A percentile compares a stretch with the other conserved stretches of the same genome.
Conservation (phyloP, 139 green algal species). For the Micromonas pusilla region DNA sequence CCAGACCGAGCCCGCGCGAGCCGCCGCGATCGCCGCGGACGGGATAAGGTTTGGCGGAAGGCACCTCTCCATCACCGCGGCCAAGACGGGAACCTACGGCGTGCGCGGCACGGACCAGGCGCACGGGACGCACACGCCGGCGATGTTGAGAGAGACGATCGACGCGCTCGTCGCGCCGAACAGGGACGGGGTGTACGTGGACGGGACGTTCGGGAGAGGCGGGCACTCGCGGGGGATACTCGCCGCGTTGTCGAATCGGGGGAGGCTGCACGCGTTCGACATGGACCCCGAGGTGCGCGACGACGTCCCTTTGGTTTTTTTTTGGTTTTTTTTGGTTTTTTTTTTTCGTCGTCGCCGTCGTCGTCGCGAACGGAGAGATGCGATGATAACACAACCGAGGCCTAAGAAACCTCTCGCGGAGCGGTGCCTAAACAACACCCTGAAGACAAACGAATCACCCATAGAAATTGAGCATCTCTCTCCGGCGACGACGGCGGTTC, state of each 20-base stretch:
- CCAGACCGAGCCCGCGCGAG: not conserved
- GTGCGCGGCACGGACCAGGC: slow-evolving; percentile 13
- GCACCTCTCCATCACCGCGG: slow-evolving; percentile 9
- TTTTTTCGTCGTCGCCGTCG: no score
- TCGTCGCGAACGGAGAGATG: no score
- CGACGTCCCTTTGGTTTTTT: not conserved
- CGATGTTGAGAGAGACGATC: slow-evolving; percentile 28
- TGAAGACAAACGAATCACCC: not conserved
- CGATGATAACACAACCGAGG: not conserved
- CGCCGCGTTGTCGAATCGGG: not conserved
- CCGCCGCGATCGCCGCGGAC: slow-evolving; percentile 1
- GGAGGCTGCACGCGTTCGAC: slow-evolving; percentile 33
- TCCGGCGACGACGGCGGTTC: no score
- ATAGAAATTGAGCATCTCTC: not conserved
- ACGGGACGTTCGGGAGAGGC: slow-evolving; percentile 34
- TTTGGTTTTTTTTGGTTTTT: not conserved
- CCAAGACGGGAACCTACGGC: slow-evolving; percentile 10
- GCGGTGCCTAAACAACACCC: not conserved
- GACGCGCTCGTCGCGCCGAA: slow-evolving; percentile 2
- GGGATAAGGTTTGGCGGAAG: slow-evolving; percentile 11
- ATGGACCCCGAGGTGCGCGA: slow-evolving; percentile 27
- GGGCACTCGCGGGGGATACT: slow-evolving; percentile 32
- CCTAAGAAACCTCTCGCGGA: not conserved
- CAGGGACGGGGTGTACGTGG: slow-evolving; percentile 23
- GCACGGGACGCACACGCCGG: slow-evolving; percentile 27